Base-by-base conservation (phyloP, 2,329 filamentous ascomycete species). In the Pyrenophora tritici-repentis region DNA sequence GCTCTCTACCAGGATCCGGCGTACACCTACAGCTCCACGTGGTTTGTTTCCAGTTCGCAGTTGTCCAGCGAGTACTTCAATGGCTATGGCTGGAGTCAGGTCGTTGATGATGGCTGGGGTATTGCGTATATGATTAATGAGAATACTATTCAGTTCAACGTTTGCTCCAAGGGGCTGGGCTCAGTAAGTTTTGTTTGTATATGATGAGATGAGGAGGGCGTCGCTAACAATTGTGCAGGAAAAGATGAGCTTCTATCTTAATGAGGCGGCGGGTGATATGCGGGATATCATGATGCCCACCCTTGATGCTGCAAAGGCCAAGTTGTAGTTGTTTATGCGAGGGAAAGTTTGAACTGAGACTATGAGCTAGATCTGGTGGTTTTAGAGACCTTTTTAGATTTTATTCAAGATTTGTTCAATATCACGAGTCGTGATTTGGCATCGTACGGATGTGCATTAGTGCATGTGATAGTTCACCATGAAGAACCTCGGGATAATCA, bases 81-180 rank as follows among this genome's bases (percentile, higher is more conserved):
- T 73, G 94, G 95, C 18, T 99, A 99, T 76, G 94, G 94, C 38
- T 99, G 94, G 94, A 94, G 89, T 71, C 93, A 99, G 79, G 94
- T 99, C 44, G 89, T 97, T 47, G 92, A 97, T 69, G 90, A 88
- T 54, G 94, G 94, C 24, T 99, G 94, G 77, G 94, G 94, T 35
- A 96, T 99, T 71, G 94, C 94, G 33, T 99, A 99, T 75, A 99
- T 99, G 94, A 97, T 99, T 75, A 99, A 99, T 73, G 93, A 97
- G 82, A 96, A 97, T 76, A 96, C 91, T 75, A 83, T 99, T 59
- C 94, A 97, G 83, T 97, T 99, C 81, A 99, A 99, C 78, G 86
- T 99, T 62, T 92, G 96, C 60, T 94, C 89, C 73, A 99, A 97
- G 83, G 86, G 89, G 50, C 80, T 97, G 42, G 94, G 93, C 37